Conservation (phyloP, 169 alveolate genomes). For the Pseudocohnilembus persalinus region DNA sequence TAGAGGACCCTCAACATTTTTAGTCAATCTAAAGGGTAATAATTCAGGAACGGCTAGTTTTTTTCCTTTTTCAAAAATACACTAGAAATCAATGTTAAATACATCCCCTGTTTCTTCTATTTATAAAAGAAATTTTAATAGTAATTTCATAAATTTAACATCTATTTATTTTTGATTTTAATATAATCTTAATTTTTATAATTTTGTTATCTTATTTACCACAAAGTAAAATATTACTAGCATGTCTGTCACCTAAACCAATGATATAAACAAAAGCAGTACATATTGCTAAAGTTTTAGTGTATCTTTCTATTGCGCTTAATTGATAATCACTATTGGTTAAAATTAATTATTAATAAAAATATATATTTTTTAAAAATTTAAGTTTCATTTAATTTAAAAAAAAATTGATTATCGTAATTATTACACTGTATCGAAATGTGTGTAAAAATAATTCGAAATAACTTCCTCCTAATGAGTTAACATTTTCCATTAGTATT, state of each 20-base stretch:
- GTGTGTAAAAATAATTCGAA: too few species aligned
- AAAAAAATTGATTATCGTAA: background rate
- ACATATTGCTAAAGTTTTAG: slow-evolving; percentile 79
- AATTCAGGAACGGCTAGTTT: slow-evolving; percentile 81
- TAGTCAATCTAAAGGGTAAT: slow-evolving; percentile 82
- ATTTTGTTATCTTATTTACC: background rate
- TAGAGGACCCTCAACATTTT: slow-evolving; percentile 70
- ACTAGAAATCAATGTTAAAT: slow-evolving; percentile 80
- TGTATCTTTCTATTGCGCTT: slow-evolving; percentile 58
- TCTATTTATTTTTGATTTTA: background rate
- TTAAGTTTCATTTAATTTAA: too few species aligned
- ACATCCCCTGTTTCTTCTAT: slow-evolving; percentile 58
- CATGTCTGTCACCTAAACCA: slow-evolving; percentile 89
- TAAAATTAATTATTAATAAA: too few species aligned
- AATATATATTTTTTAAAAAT: too few species aligned
- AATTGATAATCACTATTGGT: background rate
- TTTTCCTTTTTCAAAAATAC: slow-evolving; percentile 75
- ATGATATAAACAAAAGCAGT: slow-evolving; percentile 71
- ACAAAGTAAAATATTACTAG: slow-evolving; percentile 67
- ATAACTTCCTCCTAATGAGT: too few species aligned
- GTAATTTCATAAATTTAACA: too few species aligned
- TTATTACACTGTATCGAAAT: too few species aligned
- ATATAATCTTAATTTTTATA: too few species aligned
- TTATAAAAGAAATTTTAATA: too few species aligned
- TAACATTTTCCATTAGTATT: too few species aligned